Percentiles rank a stretch among this genome's conserved stretches.
phyloP scores from a whole-genome alignment of 345 rosid species.

The Salix udensis region DNA sequence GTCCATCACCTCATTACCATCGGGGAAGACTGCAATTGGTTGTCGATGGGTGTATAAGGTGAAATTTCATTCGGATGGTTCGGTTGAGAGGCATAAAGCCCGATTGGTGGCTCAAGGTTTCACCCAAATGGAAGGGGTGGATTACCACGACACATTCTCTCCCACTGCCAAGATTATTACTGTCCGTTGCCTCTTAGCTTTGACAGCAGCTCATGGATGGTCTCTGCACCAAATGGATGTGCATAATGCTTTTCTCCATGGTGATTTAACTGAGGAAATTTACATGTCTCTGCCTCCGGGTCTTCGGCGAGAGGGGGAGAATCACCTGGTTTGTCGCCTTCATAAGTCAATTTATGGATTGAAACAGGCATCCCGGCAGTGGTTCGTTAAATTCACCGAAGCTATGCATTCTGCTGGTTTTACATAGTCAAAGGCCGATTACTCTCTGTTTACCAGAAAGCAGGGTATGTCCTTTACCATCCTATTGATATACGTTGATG shows the following conservation, averaged over 20 bases:
- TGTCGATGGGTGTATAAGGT: neutral
- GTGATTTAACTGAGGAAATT: neutral
- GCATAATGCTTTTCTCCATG: neutral
- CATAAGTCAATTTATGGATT: neutral
- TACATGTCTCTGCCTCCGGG: neutral
- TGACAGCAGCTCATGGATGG: neutral
- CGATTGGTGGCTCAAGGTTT: neutral
- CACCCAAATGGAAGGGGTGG: neutral
- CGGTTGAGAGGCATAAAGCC: neutral
- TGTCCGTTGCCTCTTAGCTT: neutral
- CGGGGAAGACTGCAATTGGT: neutral
- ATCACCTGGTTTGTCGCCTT: neutral
- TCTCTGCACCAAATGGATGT: too few relatives aligned
- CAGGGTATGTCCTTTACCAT: too few relatives aligned
- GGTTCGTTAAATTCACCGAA: neutral
- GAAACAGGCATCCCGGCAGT: neutral
- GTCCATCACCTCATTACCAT: neutral
- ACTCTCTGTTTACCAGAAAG: too few relatives aligned
- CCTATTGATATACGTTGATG: too few relatives aligned
- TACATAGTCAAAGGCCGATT: too few relatives aligned
- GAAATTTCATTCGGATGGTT: neutral
- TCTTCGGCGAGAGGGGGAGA: neutral
- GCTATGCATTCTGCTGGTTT: too few relatives aligned
- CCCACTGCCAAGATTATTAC: neutral
- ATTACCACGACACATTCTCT: neutral